Base-by-base conservation (phyloP, 2,329 filamentous ascomycete genomes). In the Colletotrichum liaoningense region DNA sequence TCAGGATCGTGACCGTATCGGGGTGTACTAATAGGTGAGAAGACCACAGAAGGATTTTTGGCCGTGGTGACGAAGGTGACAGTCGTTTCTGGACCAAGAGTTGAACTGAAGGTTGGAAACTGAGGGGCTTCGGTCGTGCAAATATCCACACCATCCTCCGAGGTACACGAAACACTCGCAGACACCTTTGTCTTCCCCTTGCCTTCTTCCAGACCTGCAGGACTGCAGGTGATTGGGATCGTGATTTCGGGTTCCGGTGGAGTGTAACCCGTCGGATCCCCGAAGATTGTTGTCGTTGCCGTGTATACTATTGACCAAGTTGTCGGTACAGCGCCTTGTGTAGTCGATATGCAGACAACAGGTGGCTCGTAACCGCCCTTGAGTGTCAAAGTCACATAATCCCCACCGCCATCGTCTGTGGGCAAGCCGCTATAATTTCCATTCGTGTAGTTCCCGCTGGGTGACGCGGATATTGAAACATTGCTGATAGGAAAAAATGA, bases 11-110 rank as follows among this genome's bases (percentile, higher is more conserved):
- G 63, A 28, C 70, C 72, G 42, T 71, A 75, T 7, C 42, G 59
- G 4, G 74, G 72, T n/a, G 74, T 75, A n/a, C 64, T 66, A 14
- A 70, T 57, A 19, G 72, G 67, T 7, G 67, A 85, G 58, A 58
- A 81, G 3, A 88, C 83, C 19, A 89, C 86, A 9, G 85, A 83
- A 0, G 88, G 88, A 68, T 89, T 89, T 77, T 89, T 89, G 77
- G 89, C 88, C 3, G 88, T 89, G 2, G 87, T 89, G 63, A 87
- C 77, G 59, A 88, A 85, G 4, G 84, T 87, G 59, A 87, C 76
- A 6, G 84, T 84, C 30, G 52, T 49, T 57, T 62, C 30, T 30
- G 33, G 38, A 22, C 26, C 62, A 19, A 76, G 72, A 66, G 42
- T 73, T 55, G 76, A 75, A 59, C 67, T 73, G 11, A 74, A 74